These are phyloP conservation scores for Lactarius hatsudake DNA, from an alignment of 768 basidiomycete species.

Conservation along the genomic window DNA sequence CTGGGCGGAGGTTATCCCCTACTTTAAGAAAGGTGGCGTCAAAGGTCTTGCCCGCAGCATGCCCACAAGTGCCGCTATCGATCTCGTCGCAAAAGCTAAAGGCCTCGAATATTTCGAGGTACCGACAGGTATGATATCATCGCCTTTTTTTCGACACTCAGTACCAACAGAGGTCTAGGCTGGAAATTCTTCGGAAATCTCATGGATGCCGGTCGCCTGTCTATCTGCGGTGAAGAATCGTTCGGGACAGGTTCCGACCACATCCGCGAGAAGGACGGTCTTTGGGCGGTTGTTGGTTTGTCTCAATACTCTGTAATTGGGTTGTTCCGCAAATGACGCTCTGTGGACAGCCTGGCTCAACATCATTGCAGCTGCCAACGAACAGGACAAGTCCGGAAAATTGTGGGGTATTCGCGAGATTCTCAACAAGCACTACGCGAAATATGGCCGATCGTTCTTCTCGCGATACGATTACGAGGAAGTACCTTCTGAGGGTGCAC, in stretches of 20 bases:
- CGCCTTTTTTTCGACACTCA: background rate
- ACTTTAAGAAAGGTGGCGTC: conserved; percentile 86
- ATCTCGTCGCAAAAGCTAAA: conserved; percentile 92
- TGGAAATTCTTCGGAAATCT: conserved; percentile 99
- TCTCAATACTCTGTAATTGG: conserved; percentile 11
- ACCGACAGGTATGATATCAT: conserved; percentile 69
- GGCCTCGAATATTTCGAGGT: conserved; percentile 93
- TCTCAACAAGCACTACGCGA: conserved; percentile 80
- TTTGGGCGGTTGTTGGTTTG: conserved; percentile 95
- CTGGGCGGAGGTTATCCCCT: conserved; percentile 90
- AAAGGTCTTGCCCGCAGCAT: conserved; percentile 96
- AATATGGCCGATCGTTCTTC: conserved; percentile 97
- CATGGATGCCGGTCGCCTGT: conserved; percentile 97
- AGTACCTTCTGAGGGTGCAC: conserved; percentile 86
- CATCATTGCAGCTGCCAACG: conserved; percentile 89
- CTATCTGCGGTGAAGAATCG: conserved; percentile 98
- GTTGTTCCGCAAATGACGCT: background rate
- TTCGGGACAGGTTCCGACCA: conserved; percentile 99
- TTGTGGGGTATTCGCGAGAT: conserved; percentile 90
- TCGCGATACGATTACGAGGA: conserved; percentile 99
- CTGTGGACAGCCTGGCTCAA: conserved; percentile 82
- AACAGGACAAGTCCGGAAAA: conserved; percentile 55
- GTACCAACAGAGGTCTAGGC: conserved; percentile 45
- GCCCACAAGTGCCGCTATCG: conserved; percentile 97
- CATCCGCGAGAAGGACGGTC: conserved; percentile 98